Evolutionary conservation across 2,329 filamentous ascomycete species (phyloP).

Genomic region (Colletotrichum sp.): DNA sequence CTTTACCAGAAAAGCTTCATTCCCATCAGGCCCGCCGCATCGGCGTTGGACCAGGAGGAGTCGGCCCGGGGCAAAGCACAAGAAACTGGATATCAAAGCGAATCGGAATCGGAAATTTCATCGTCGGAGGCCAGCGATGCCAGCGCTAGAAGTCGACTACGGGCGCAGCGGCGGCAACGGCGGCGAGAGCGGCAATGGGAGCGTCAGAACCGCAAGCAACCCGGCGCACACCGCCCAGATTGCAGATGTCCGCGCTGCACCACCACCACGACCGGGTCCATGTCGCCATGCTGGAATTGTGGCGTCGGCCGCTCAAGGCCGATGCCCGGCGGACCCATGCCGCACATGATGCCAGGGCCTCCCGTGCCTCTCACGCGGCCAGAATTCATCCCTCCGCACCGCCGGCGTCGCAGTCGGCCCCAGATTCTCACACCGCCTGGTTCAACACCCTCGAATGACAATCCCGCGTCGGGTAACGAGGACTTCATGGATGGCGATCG

Average conservation of each 20-base stretch:
- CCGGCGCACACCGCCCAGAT: constrained; percentile 47
- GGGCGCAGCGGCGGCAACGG: constrained; percentile 36
- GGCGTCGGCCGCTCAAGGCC: constrained; percentile 36
- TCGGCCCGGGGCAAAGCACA: constrained; percentile 49
- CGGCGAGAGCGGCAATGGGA: constrained; percentile 41
- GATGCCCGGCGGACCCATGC: constrained; percentile 25
- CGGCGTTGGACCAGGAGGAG: constrained; percentile 41
- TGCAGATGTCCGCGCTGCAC: constrained; percentile 49
- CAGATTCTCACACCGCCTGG: constrained; percentile 16
- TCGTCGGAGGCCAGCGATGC: constrained; percentile 39
- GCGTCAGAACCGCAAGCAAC: constrained; percentile 45
- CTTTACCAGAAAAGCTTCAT: constrained; percentile 53
- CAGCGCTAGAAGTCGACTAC: constrained; percentile 36
- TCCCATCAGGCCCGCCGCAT: constrained; percentile 48
- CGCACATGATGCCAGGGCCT: constrained; percentile 16
- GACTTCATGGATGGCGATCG: constrained; percentile 30
- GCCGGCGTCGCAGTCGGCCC: constrained; percentile 17
- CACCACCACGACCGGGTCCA: constrained; percentile 26
- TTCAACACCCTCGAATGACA: constrained; percentile 7
- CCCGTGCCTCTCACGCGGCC: background rate
- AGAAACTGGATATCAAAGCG: constrained; percentile 32
- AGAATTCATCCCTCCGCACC: constrained; percentile 10
- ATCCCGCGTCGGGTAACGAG: constrained; percentile 14
- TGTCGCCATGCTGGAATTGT: constrained; percentile 47
- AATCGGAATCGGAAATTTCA: constrained; percentile 37